Evolutionary conservation across 371 early-diverging fungal species (phyloP).

Genomic region (Mucor lusitanicus): DNA sequence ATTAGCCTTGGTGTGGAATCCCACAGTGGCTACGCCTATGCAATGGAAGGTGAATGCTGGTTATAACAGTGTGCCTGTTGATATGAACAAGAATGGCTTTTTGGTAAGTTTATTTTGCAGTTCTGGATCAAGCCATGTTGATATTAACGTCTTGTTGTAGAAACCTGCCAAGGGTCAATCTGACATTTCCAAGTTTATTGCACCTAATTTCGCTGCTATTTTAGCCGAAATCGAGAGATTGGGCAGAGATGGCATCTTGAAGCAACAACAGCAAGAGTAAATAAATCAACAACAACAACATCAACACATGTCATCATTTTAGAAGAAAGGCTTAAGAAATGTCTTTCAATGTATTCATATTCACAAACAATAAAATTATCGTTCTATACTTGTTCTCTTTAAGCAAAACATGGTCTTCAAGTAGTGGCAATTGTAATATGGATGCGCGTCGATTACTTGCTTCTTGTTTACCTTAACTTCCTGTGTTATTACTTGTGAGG

Average conservation of each 20-base stretch:
- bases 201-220: constrained; percentile 70
- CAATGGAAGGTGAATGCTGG: constrained; percentile 70
- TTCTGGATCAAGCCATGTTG: neutral
- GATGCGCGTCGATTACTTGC: too few species aligned
- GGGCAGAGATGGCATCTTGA: constrained; percentile 11
- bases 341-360: neutral
- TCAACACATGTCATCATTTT: neutral
- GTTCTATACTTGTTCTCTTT: neutral
- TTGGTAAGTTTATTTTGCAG: constrained; percentile 44
- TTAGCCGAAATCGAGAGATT: constrained; percentile 66
- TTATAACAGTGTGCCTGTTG: constrained; percentile 63
- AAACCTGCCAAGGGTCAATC: constrained; percentile 44
- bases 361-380: neutral
- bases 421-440: too few species aligned
- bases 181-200: constrained; percentile 53
- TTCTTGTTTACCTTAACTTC: too few species aligned
- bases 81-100: constrained; percentile 54
- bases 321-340: neutral
- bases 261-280: constrained; percentile 6
- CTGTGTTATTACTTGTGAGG: too few species aligned
- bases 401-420: too few species aligned
- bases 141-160: constrained; percentile 12
- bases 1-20: constrained; percentile 77
- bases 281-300: neutral
- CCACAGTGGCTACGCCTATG: constrained; percentile 46